Conservation (phyloP, 1,284 basidiomycete species). For the Trametes sp. region DNA sequence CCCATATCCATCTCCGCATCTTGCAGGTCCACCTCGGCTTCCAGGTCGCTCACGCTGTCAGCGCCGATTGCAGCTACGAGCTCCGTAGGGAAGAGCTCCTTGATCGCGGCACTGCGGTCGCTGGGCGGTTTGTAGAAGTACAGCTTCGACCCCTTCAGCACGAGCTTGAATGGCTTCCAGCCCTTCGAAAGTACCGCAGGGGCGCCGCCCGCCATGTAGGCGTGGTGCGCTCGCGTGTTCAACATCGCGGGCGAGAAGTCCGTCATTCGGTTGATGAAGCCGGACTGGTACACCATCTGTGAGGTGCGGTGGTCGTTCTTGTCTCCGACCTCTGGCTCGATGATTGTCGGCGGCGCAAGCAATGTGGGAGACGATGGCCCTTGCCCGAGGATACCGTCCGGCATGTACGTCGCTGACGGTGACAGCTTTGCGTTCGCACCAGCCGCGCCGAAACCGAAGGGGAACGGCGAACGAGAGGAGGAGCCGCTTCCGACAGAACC, state of each 20-base stretch:
- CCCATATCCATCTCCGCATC: slow-evolving; percentile 44
- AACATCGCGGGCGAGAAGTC: slow-evolving; percentile 52
- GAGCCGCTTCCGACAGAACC: slow-evolving; percentile 32
- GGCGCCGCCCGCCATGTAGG: slow-evolving; percentile 36
- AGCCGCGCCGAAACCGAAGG: slow-evolving; percentile 43
- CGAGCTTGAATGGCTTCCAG: slow-evolving; percentile 86
- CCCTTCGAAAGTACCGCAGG: slow-evolving; percentile 57
- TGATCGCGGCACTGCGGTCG: slow-evolving; percentile 67
- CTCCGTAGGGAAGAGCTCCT: slow-evolving; percentile 74
- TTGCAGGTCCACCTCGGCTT: slow-evolving; percentile 40
- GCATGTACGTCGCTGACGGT: slow-evolving; percentile 26
- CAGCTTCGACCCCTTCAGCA: slow-evolving; percentile 81
- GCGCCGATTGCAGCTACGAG: slow-evolving; percentile 61
- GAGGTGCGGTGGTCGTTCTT: slow-evolving; percentile 62
- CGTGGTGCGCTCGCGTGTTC: slow-evolving; percentile 43
- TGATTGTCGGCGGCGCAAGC: slow-evolving; percentile 58
- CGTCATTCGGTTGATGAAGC: slow-evolving; percentile 76
- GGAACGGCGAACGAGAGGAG: slow-evolving; percentile 41
- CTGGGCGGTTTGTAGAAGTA: slow-evolving; percentile 84
- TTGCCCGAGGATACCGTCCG: slow-evolving; percentile 33
- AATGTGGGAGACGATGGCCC: slow-evolving; percentile 46
- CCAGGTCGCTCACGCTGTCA: slow-evolving; percentile 44
- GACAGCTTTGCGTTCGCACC: slow-evolving; percentile 26
- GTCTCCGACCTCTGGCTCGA: slow-evolving; percentile 48
- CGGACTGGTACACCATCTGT: slow-evolving; percentile 76